These are phyloP conservation scores for Phragmites australis DNA, from an alignment of 176 grass and related monocot species.

Conservation along the genomic window DNA sequence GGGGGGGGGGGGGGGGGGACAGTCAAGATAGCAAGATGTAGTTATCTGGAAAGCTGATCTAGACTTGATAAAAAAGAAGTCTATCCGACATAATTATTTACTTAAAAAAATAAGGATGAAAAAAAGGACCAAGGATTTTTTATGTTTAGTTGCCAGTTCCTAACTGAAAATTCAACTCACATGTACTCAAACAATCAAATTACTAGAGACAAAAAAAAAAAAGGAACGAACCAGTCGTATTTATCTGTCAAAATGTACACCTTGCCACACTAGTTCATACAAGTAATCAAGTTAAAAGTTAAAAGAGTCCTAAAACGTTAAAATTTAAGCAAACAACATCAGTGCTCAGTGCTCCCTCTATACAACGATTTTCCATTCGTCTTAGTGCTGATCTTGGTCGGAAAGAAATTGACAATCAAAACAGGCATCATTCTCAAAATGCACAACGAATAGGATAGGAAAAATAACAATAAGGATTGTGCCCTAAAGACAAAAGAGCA, in stretches of 20 bases:
- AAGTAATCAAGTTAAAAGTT: background rate
- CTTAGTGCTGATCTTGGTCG: slow-evolving; percentile 12
- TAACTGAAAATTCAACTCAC: background rate
- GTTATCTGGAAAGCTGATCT: no score
- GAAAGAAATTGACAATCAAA: slow-evolving; percentile 28
- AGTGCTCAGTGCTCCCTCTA: slow-evolving; percentile 9
- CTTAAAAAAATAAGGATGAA: background rate
- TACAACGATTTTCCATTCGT: background rate
- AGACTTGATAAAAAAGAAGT: background rate
- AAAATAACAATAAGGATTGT: background rate
- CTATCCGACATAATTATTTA: background rate
- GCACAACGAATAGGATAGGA: background rate
- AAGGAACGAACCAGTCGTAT: background rate
- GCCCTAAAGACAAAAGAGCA: slow-evolving; percentile 25
- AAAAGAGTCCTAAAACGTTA: background rate
- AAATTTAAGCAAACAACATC: slow-evolving; percentile 4
- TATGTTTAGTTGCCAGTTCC: background rate
- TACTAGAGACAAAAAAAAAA: background rate
- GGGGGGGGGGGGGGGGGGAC: no score
- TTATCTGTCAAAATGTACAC: background rate
- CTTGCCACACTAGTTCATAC: background rate
- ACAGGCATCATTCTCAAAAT: background rate
- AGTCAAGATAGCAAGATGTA: background rate
- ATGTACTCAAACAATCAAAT: background rate
- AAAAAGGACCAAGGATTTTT: no score